Conservation (phyloP, 331 rosid genomes). For the Acacia concinna region DNA sequence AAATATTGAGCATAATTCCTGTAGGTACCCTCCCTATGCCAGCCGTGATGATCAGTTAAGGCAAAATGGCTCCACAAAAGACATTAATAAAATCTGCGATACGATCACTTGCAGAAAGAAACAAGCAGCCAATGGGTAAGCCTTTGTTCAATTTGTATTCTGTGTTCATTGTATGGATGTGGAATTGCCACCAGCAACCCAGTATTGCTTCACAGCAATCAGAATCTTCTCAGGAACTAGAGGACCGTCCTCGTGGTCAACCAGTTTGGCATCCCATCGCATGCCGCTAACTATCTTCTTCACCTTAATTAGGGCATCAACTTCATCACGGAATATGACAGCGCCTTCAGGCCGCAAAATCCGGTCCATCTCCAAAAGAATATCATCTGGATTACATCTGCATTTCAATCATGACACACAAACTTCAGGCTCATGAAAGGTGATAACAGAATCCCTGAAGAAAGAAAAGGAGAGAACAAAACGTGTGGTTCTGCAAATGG, state of each 20-base stretch:
- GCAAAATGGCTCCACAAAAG: constrained; percentile 30
- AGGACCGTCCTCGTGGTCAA: constrained; percentile 47
- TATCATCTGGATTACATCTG: constrained; percentile 41
- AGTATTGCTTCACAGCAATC: constrained; percentile 46
- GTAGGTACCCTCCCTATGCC: constrained; percentile 26
- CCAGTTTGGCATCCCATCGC: constrained; percentile 47
- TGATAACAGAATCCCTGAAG: neutral
- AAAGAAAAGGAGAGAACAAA: neutral
- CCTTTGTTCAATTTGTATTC: neutral
- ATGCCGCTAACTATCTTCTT: constrained; percentile 40
- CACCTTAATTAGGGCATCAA: constrained; percentile 36
- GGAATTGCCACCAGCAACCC: constrained; percentile 70
- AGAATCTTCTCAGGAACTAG: constrained; percentile 45
- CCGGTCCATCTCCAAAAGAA: constrained; percentile 46
- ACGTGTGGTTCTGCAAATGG: neutral
- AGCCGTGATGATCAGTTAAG: constrained; percentile 25
- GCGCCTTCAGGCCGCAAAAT: constrained; percentile 44
- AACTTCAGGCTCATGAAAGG: constrained; percentile 15
- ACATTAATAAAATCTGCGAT: constrained; percentile 26
- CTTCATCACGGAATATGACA: constrained; percentile 12
- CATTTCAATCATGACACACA: constrained; percentile 28
- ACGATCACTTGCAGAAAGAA: constrained; percentile 15
- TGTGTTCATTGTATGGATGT: constrained; percentile 44
- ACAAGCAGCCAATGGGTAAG: constrained; percentile 23
- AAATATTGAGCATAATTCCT: constrained; percentile 24